Evolutionary conservation across 352 stramenopile species (phyloP), one percentile per base, ranked within the genome.

Genomic region (Pythium insidiosum): DNA sequence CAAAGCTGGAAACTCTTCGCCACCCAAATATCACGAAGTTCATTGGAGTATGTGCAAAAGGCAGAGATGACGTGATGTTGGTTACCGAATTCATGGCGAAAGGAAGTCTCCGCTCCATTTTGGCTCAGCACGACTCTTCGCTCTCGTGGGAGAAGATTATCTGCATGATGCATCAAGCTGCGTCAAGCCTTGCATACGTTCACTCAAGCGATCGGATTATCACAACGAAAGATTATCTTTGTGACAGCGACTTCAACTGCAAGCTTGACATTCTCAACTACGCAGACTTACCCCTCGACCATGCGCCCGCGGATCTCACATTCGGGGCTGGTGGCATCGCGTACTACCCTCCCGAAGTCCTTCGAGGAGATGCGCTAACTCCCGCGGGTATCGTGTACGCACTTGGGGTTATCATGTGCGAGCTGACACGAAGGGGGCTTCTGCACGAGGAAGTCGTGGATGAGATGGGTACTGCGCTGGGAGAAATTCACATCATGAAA

Each of bases 241-340:
- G 72, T 41, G 62, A 71, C 30, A 56, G 44, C 4, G 58, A 82
- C 4, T 48, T 83, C n/a, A 73, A 63, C 29, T 88, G 74, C 44
- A 90, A 90, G 48, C 50, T 90, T 11, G 74, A 90, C 39, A 68
- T 86, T 15, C 82, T 90, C 42, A 71, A 89, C 40, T 85, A 82
- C 25, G 67, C 64, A 12, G 61, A 50, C 11, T 68, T 60, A 16
- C 53, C 75, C 21, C 71, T 73, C 2, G 75, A 75, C 23, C 50
- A 77, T 20, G 45, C 46, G 1, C 43, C 49, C 25, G 73, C 74
- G 26, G 55, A 76, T 12, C 43, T 62, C 11, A 73, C 56, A 1
- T 88, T 60, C 16, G 77, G 77, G 5, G 35, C 79, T 4, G 73
- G 73, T 49, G 70, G 80, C 46, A 84, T 88, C 30, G 58, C 58